These are phyloP conservation scores for Colletotrichum tropicicola DNA, from an alignment of 2,329 filamentous ascomycete genomes.

Conservation along the genomic window DNA sequence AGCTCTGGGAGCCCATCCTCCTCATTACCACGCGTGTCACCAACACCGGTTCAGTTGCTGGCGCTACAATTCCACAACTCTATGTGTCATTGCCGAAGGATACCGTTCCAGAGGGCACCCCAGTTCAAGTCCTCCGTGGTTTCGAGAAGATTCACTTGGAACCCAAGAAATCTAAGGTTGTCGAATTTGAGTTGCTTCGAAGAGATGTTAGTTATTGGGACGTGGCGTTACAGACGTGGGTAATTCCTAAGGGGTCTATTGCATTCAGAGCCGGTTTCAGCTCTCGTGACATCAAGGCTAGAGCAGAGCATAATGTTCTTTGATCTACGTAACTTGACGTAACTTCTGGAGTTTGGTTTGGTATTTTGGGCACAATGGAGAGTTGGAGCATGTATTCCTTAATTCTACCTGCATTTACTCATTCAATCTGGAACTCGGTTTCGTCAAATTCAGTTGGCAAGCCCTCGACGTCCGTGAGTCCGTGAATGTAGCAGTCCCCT, in stretches of 20 bases:
- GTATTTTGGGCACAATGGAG: background rate
- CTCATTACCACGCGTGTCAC: slow-evolving; percentile 67
- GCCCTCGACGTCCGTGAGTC: slow-evolving; percentile 5
- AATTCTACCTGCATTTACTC: background rate
- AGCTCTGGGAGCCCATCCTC: slow-evolving; percentile 55
- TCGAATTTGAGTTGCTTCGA: slow-evolving; percentile 64
- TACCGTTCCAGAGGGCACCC: slow-evolving; percentile 41
- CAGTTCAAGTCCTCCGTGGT: slow-evolving; percentile 67
- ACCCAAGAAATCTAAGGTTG: slow-evolving; percentile 53
- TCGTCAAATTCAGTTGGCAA: background rate
- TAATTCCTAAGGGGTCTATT: slow-evolving; percentile 55
- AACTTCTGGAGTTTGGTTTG: background rate
- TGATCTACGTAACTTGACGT: too few relatives aligned
- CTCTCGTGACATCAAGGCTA: slow-evolving; percentile 12
- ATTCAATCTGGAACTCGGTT: background rate
- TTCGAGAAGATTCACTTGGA: slow-evolving; percentile 69
- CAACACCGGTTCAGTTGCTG: slow-evolving; percentile 69
- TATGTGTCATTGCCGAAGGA: slow-evolving; percentile 52
- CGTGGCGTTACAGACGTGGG: slow-evolving; percentile 67
- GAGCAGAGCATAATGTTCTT: slow-evolving; percentile 1
- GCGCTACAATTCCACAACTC: slow-evolving; percentile 74
- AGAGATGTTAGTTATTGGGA: slow-evolving; percentile 76
- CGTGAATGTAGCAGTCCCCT: background rate
- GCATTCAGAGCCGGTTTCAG: slow-evolving; percentile 47
- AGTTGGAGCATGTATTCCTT: background rate